Evolutionary conservation across 2,329 filamentous ascomycete species (phyloP), one percentile per base, ranked within the genome.

Genomic region (Beauveria asiatica): DNA sequence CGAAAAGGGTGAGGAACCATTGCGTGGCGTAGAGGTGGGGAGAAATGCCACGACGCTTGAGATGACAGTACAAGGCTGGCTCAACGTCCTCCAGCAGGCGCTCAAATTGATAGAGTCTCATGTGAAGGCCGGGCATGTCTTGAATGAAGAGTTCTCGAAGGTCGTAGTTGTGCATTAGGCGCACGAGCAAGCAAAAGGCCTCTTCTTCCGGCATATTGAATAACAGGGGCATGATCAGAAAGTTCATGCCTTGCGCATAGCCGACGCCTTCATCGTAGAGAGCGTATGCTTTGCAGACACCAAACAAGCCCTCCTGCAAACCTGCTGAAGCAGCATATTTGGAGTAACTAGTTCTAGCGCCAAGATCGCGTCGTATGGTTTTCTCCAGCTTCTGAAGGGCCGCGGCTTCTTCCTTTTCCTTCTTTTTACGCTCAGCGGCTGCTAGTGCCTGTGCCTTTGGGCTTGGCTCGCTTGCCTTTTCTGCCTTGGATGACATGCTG

Each of bases 151-250:
- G 83, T 65, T 97, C 92, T 49, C 94, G 88, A 37, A 99, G 79
- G 61, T 91, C 86, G 73, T 97, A 99, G 65, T 97, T 90, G 75
- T 95, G 95, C 94, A 99, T 99, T 58, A 99, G 76, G 64, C 91
- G 87, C 19, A 97, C 92, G 27, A 99, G 83, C 19, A 99, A 78
- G 67, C 91, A 94, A 70, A 99, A 99, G 0, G 94, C 93, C 75
- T 99, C 94, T 70, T 96, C 92, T 74, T 97, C 93, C 2, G 92
- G 89, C 92, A 97, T 96, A 72, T 97, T 97, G 76, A 99, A 97
- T 1, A 99, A 79, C 19, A 99, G 74, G 25, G 95, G 94, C 92
- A 97, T 97, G 53, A 92, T 89, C 62, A 99, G 84, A 69, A 99
- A 99, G 71, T 97, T 99, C 89, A 99, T 97, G 70, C 94, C 94